Percentiles rank a stretch among this genome's conserved stretches.
These are phyloP conservation scores for Elsinoe batatas DNA, from an alignment of 2,329 filamentous ascomycete species.

Conservation along the genomic window DNA sequence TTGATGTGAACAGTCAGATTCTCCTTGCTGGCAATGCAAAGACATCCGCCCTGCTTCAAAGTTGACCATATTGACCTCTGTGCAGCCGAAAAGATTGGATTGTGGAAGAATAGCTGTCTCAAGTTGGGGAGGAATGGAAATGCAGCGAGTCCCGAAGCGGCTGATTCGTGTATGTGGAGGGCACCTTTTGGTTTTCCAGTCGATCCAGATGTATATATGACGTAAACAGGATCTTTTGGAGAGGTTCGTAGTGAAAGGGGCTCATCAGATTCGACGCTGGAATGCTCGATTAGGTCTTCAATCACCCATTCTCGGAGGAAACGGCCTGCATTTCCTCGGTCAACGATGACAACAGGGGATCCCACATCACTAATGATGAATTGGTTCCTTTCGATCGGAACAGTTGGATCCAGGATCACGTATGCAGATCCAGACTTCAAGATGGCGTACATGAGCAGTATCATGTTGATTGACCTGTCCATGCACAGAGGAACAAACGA, in stretches of 20 bases:
- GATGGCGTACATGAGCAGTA: conserved; percentile 20
- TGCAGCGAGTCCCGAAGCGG: background rate
- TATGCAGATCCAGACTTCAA: conserved; percentile 26
- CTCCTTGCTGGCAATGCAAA: background rate
- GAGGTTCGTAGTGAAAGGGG: background rate
- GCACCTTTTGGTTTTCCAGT: background rate
- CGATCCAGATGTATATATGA: background rate
- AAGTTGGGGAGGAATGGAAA: background rate
- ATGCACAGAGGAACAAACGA: conserved; percentile 15
- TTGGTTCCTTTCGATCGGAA: conserved; percentile 21
- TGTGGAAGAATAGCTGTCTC: background rate
- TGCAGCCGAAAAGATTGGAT: conserved; percentile 14
- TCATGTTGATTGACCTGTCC: conserved; percentile 23
- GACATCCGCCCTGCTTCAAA: background rate
- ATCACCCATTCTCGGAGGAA: background rate
- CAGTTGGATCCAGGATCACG: conserved; percentile 22
- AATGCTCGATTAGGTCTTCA: background rate
- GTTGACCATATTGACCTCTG: conserved; percentile 14
- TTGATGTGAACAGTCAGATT: background rate
- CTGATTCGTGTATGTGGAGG: background rate
- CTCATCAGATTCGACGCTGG: background rate
- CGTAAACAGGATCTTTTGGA: background rate
- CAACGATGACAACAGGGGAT: conserved; percentile 10
- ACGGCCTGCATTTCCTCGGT: conserved; percentile 3
- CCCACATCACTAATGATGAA: background rate